Conservation (phyloP, 441 rosid species). For the Biscutella laevigata region DNA sequence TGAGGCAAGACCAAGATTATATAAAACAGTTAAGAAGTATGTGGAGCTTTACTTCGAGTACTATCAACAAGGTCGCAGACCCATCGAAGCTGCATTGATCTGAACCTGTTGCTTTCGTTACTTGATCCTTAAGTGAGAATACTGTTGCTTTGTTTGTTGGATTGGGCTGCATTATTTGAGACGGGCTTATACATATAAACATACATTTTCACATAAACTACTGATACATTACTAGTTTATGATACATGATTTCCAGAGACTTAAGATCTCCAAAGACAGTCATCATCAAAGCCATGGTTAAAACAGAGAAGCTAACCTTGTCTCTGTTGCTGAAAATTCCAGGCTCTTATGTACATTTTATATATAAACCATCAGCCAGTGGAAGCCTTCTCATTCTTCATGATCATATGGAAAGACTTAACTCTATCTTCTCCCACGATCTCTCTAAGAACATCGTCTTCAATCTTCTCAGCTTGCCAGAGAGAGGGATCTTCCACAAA, state of each 20-base stretch:
- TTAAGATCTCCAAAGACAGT: too few species aligned
- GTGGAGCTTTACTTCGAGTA: slow-evolving; percentile 33
- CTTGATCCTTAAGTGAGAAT: neutral
- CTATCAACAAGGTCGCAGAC: slow-evolving; percentile 42
- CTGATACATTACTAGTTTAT: neutral
- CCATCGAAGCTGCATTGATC: slow-evolving; percentile 37
- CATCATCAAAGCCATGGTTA: neutral
- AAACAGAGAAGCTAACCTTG: slow-evolving; percentile 8
- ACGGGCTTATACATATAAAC: neutral
- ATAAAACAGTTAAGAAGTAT: slow-evolving; percentile 36
- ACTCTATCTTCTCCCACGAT: slow-evolving; percentile 72
- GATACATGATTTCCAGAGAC: slow-evolving; percentile 1
- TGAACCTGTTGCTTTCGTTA: neutral
- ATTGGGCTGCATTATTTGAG: neutral
- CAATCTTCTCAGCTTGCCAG: slow-evolving; percentile 89
- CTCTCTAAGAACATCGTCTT: slow-evolving; percentile 74
- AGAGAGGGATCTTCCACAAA: slow-evolving; percentile 79
- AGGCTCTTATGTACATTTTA: neutral
- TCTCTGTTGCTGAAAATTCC: neutral
- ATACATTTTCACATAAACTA: slow-evolving; percentile 5
- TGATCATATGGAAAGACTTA: slow-evolving; percentile 85
- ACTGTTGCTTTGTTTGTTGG: neutral
- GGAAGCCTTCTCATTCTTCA: slow-evolving; percentile 94
- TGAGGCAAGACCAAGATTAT: slow-evolving; percentile 40
- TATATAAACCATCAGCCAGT: slow-evolving; percentile 36